Evolutionary conservation across 331 rosid species (phyloP).

Genomic region (Rosa hybrid): DNA sequence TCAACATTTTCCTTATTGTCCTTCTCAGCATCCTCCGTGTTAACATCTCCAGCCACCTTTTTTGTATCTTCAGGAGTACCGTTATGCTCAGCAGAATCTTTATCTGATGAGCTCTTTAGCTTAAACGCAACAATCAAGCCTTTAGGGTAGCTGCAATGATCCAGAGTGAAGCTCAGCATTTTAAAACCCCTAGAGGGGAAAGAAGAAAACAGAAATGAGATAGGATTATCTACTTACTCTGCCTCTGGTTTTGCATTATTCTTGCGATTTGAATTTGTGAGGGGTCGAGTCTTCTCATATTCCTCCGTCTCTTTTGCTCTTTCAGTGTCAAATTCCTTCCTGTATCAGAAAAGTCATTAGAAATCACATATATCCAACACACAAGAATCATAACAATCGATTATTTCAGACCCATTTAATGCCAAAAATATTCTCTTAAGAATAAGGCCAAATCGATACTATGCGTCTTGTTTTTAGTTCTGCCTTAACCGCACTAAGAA

Average conservation of each 20-base stretch:
- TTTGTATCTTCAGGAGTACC: slow-evolving; percentile 35
- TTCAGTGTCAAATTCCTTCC: slow-evolving; percentile 80
- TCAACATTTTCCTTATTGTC: slow-evolving; percentile 29
- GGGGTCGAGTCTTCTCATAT: slow-evolving; percentile 47
- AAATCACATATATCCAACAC: slow-evolving; percentile 1
- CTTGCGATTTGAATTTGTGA: slow-evolving; percentile 33
- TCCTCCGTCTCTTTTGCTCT: slow-evolving; percentile 59
- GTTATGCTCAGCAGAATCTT: slow-evolving; percentile 38
- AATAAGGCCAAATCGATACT: not conserved
- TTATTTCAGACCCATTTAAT: not conserved
- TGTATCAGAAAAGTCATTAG: slow-evolving; percentile 40
- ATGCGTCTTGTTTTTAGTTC: not conserved
- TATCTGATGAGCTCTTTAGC: slow-evolving; percentile 47
- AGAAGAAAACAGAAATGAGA: not conserved
- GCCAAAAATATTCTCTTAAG: not conserved
- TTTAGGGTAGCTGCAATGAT: slow-evolving; percentile 73
- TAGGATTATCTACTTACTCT: slow-evolving; percentile 38
- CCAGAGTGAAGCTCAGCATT: slow-evolving; percentile 19
- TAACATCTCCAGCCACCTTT: slow-evolving; percentile 27
- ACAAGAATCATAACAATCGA: not conserved
- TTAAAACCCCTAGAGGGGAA: not conserved
- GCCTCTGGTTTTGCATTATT: slow-evolving; percentile 45
- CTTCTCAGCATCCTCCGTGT: slow-evolving; percentile 17
- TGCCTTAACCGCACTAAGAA: not conserved
- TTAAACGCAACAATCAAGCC: slow-evolving; percentile 81